Percentiles rank a stretch among this genome's conserved stretches.
Conservation (phyloP, 208 protist genomes). For the Porcisia hertigi region DNA sequence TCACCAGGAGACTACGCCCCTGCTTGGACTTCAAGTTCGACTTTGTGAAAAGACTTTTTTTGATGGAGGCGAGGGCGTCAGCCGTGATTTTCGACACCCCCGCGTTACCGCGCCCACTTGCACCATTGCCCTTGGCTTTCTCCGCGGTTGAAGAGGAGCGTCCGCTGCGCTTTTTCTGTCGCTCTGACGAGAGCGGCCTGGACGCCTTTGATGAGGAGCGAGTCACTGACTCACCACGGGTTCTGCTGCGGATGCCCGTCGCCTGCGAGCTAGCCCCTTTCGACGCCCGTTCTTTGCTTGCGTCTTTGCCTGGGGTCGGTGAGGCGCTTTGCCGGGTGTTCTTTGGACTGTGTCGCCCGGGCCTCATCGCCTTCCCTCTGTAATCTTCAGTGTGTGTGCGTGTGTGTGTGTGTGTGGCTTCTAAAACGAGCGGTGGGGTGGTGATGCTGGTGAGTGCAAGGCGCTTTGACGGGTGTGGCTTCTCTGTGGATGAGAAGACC, state of each 20-base stretch:
- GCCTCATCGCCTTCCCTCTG: background rate
- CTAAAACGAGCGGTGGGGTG: background rate
- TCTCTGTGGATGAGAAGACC: background rate
- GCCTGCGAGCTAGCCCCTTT: background rate
- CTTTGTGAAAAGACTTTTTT: conserved; percentile 28
- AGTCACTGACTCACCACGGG: background rate
- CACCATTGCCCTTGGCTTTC: background rate
- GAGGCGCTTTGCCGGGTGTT: background rate
- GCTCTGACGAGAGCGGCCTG: background rate
- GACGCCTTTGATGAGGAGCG: background rate
- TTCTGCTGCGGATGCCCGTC: background rate
- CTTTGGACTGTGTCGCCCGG: background rate
- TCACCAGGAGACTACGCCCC: conserved; percentile 28
- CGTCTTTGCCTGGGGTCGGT: background rate
- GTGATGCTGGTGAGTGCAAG: background rate
- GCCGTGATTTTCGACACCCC: conserved; percentile 12
- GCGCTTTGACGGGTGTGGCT: background rate
- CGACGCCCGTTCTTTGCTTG: background rate
- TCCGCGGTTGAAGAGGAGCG: background rate
- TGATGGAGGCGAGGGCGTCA: conserved; percentile 35
- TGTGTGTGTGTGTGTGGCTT: background rate
- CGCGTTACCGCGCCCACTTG: background rate
- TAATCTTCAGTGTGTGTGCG: background rate
- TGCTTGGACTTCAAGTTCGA: conserved; percentile 27
- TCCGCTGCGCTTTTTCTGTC: background rate